A percentile compares a stretch with the other conserved stretches of the same genome.
These are phyloP conservation scores for Leccinum arenicola DNA, from an alignment of 768 basidiomycete species.

Conservation along the genomic window DNA sequence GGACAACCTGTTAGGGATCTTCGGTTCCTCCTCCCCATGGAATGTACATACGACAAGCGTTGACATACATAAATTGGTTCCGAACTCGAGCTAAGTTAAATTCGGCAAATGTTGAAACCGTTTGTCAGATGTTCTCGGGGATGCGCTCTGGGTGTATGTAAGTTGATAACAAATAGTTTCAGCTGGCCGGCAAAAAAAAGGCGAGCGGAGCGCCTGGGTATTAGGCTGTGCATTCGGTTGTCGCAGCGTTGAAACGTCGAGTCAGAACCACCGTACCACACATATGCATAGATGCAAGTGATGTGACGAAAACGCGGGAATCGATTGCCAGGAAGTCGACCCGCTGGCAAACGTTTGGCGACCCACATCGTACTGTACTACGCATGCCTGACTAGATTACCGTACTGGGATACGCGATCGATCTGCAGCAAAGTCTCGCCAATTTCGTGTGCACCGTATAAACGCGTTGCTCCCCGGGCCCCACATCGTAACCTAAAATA, in stretches of 20 bases:
- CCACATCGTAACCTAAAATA: background rate
- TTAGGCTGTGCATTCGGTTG: slow-evolving; percentile 4
- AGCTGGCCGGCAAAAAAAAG: background rate
- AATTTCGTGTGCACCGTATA: background rate
- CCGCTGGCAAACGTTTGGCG: background rate
- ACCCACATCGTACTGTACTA: background rate
- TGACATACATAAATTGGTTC: slow-evolving; percentile 6
- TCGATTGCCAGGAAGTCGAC: background rate
- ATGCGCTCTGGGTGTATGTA: background rate
- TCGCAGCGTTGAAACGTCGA: background rate
- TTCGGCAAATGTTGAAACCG: background rate
- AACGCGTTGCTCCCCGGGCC: background rate
- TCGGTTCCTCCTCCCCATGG: background rate
- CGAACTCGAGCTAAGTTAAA: background rate
- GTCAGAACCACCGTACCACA: background rate
- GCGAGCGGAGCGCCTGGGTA: background rate
- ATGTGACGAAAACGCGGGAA: background rate
- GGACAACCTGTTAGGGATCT: background rate
- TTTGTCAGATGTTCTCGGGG: background rate
- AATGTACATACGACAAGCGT: slow-evolving; percentile 8
- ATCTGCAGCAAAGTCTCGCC: background rate
- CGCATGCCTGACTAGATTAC: background rate
- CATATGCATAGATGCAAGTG: background rate
- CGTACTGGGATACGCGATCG: background rate
- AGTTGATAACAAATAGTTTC: background rate